Percentiles rank a stretch among this genome's conserved stretches.
phyloP scores from a whole-genome alignment of 169 alveolate species.

The Eimeria acervulina region DNA sequence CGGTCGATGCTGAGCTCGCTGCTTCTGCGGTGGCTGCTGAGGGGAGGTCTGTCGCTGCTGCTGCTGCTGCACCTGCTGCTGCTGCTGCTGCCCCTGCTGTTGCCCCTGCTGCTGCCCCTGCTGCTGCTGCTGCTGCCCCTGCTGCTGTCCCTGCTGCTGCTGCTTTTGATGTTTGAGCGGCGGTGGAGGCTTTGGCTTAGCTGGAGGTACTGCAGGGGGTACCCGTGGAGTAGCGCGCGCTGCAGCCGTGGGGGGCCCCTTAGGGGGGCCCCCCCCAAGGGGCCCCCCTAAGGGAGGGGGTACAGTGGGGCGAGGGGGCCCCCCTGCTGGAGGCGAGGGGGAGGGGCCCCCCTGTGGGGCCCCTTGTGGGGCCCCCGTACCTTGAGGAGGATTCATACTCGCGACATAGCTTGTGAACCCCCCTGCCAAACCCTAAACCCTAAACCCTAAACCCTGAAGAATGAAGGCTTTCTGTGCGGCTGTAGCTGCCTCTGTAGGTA shows the following conservation, averaged over 20 bases:
- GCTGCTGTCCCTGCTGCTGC: slow-evolving; percentile 24
- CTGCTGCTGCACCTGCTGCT: slow-evolving; percentile 8
- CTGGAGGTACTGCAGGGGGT: slow-evolving; percentile 34
- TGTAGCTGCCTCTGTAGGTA: no score
- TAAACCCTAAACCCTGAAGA: slow-evolving; percentile 27
- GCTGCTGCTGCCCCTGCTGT: not conserved
- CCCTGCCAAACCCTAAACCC: not conserved
- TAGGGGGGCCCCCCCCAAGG: not conserved
- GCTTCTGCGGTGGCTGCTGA: not conserved
- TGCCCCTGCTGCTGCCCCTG: slow-evolving; percentile 46
- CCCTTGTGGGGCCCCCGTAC: not conserved
- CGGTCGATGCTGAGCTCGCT: not conserved
- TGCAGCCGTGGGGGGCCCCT: not conserved
- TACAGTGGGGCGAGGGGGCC: slow-evolving; percentile 5
- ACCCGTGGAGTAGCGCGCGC: not conserved
- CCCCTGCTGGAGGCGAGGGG: not conserved
- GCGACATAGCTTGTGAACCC: not conserved
- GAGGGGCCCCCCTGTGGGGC: not conserved
- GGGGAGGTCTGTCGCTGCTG: not conserved
- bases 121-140: slow-evolving; percentile 22
- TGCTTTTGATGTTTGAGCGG: not conserved
- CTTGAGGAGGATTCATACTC: not conserved
- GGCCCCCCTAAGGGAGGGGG: slow-evolving; percentile 21
- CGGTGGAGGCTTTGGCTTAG: slow-evolving; percentile 34
- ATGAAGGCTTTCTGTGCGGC: no score